Base-by-base conservation (phyloP, 176 grass and related monocot genomes). In the Phoenix roebelenii region DNA sequence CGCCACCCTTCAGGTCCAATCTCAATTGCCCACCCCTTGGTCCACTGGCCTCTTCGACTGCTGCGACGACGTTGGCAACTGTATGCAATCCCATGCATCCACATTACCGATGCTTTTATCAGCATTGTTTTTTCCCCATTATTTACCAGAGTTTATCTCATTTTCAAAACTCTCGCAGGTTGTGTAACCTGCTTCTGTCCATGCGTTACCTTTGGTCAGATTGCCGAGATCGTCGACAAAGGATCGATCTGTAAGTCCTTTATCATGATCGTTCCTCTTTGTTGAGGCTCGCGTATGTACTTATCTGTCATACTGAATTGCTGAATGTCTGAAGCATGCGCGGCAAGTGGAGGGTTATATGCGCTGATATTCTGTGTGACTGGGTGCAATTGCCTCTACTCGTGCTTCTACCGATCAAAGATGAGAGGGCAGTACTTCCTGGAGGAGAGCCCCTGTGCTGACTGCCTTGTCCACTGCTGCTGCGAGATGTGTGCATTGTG, bases 31-130 rank as follows among this genome's bases (percentile, higher is more conserved):
- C 3, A 64, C 19, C 20, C 57, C 77, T 4, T 80, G 77, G 77
- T 74, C 70, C n/a, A 74, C 77, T 0, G 77, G 77, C 22, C 77
- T 80, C 63, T 80, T 73, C 6, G 77, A 73, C 20, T 80, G 77
- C 57, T 68, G 48, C 69, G 63, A 80, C 28, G 77, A 80, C 60
- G 57, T 80, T 22, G 70, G 72, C 26, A 80, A 74, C 39, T 80
- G 77, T 80, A 80, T 16, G 76, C 3, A 48, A 26, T 58, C 35
- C 35, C 35, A 39, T 39, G 35, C 35, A 12, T 39, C 35, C 35
- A 12, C 35, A 39, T 39, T 39, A 12, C 35, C 9, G 12, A 12
- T 7, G 35, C 35, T 39, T 39, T 39, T 39, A 39, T 39, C 9
- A 0, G 10, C 7, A 9, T 12, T 39, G 1, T 30, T 0, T 30